Evolutionary conservation across 257 asterid species (phyloP), one percentile per base, ranked within the genome.

Genomic region (Solanum sparsipilum): DNA sequence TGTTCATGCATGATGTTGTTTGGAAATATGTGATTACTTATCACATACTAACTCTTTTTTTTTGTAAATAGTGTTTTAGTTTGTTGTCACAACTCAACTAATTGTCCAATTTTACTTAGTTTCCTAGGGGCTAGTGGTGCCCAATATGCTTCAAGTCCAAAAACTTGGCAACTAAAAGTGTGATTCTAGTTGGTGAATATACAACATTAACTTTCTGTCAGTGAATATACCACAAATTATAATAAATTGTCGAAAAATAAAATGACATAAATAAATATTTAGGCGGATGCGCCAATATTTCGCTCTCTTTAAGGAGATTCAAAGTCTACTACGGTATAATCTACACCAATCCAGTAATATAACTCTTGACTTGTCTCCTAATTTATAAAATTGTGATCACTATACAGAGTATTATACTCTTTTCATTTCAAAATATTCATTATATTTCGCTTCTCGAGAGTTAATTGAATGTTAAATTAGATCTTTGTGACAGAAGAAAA

Each of bases 251-350:
- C 1, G 8, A 35, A 35, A 35, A 35, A 35, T 18, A 52, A 56
- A 56, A 2, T 18, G 10, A 16, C 7, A 32, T 32, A 16, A 52
- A 52, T 48, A 56, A 58, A 58, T 58, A 7, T 7, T 58, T 0
- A 21, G 12, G 2, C 67, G 0, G 2, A 58, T 1, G 5, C 1
- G 0, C 1, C 0, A 18, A 56, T 56, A 56, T 56, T 0, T 56
- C 11, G 1, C 0, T 56, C 5, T 7, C 2, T 56, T 56, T 56
- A 18, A 56, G 0, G 4, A 52, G 23, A 52, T 52, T 52, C 9
- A 32, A 32, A 32, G 34, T 32, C 34, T 0, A 32, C 34, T 2
- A 2, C 4, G 5, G 5, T 58, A 58, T 58, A 58, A 21, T 21
- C 5, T 58, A 7, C 1, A 21, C 27, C 13, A 8, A 58, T 58